Evolutionary conservation across 148 eudicot species (phyloP).

Genomic region (Spergularia marina): DNA sequence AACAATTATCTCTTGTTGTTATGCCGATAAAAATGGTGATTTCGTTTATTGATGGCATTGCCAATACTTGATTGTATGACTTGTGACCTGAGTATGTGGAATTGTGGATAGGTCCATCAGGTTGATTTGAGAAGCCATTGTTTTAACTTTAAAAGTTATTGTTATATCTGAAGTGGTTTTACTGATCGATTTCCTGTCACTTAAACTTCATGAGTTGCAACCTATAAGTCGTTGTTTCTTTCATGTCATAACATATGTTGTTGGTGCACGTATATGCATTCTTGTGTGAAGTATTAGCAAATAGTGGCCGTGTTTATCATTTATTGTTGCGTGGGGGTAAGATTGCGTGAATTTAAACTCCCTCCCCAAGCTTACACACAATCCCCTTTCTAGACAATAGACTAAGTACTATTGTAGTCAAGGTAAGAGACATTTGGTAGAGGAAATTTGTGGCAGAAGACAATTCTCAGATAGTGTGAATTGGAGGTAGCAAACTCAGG

Average conservation of each 20-base stretch:
- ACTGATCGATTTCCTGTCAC: neutral
- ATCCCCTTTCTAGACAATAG: too few species aligned
- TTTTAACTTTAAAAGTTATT: neutral
- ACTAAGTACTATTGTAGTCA: too few species aligned
- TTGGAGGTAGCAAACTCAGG: too few species aligned
- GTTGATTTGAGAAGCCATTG: neutral
- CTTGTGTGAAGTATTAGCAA: neutral
- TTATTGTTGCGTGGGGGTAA: neutral
- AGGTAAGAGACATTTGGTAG: too few species aligned
- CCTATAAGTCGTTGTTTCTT: neutral
- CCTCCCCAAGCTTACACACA: too few species aligned
- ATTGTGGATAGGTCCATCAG: neutral
- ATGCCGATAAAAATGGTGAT: neutral
- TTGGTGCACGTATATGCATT: neutral
- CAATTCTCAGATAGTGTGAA: too few species aligned
- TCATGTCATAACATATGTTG: neutral
- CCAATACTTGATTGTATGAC: too few species aligned
- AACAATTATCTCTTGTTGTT: neutral
- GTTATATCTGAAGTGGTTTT: neutral
- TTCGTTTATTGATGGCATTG: neutral
- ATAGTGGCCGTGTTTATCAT: neutral
- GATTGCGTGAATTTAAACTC: too few species aligned
- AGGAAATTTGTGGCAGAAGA: too few species aligned
- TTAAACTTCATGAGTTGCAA: neutral
- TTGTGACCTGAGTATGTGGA: too few species aligned